These are phyloP conservation scores for Vaccinium corymbosum DNA, from an alignment of 148 eudicot species.

Conservation along the genomic window DNA sequence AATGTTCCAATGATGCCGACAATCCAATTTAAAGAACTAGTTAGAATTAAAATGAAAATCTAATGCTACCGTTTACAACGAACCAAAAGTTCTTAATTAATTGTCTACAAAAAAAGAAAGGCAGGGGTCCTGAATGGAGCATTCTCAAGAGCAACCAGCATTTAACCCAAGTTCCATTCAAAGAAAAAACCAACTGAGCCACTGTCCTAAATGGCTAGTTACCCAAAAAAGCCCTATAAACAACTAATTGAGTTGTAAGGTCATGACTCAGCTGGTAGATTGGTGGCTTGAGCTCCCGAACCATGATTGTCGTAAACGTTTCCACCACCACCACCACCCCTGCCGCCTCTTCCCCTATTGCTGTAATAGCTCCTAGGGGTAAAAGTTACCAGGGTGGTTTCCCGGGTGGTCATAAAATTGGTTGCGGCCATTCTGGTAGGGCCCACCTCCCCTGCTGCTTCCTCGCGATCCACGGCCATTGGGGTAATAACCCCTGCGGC, in stretches of 20 bases:
- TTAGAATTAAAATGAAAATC: background rate
- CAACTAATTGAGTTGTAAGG: background rate
- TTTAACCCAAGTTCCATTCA: background rate
- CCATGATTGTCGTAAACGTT: constrained; percentile 35
- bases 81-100: background rate
- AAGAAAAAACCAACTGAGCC: constrained; percentile 1
- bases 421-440: constrained; percentile 67
- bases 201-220: background rate
- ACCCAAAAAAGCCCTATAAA: constrained; percentile 11
- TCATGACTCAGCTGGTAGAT: constrained; percentile 34
- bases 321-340: constrained; percentile 30
- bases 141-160: constrained; percentile 14
- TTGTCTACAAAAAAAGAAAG: background rate
- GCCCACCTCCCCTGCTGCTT: constrained; percentile 52
- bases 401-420: constrained; percentile 57
- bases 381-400: constrained; percentile 49
- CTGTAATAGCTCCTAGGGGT: constrained; percentile 50
- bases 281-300: constrained; percentile 32
- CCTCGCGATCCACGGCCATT: constrained; percentile 84
- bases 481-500: constrained; percentile 58
- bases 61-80: background rate
- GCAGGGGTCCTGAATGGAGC: constrained; percentile 7
- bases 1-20: background rate
- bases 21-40: background rate
- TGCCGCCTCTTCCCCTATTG: constrained; percentile 40